Evolutionary conservation across 495 filamentous ascomycete genomes (phyloP), one percentile per base, ranked within the genome.

Genomic region (Beverwykella pulmonaria): DNA sequence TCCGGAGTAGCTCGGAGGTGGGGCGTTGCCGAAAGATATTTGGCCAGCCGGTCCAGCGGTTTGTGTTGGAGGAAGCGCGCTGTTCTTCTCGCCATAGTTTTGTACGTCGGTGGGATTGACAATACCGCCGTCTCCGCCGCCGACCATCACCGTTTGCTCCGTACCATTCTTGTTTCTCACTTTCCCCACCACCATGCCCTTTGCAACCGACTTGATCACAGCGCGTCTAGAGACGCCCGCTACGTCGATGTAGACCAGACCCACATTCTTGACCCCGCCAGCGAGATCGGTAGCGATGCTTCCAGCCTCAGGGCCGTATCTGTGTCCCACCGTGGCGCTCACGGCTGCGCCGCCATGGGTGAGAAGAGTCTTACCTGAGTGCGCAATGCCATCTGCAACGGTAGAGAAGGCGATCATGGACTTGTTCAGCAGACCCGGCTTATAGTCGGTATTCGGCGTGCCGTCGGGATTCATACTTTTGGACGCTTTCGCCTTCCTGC

Each of bases 241-340:
- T 7, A 93, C 95, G 72, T 98, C 94, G 44, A 98, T 93, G 73
- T 98, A 98, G n/a, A 98, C 94, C 39, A 98, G 80, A 3, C 92
- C 93, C 46, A 98, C 95, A 70, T 98, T 98, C 80, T 90, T 95
- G 68, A 96, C 88, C 6, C 92, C 92, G 2, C 92, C 89, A 0
- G 90, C 90, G 53, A 98, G 71, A 49, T 88, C 82, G 52, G 82
- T 78, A 4, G 91, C 85, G 3, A 98, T 79, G 3, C 83, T 80
- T 58, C 91, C 89, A 1, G 94, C 94, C 76, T 98, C 91, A 6
- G 82, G 71, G 9, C 94, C 94, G 76, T 92, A 98, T 60, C 81
- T 85, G 77, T 98, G 93, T 5, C 84, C 81, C 8, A 97, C 90
- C 64, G 97, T 86, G 3, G 86, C 87, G 19, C 87, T 91, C 22